Conservation (phyloP, 768 basidiomycete species). For the Leccinum variicolor region DNA sequence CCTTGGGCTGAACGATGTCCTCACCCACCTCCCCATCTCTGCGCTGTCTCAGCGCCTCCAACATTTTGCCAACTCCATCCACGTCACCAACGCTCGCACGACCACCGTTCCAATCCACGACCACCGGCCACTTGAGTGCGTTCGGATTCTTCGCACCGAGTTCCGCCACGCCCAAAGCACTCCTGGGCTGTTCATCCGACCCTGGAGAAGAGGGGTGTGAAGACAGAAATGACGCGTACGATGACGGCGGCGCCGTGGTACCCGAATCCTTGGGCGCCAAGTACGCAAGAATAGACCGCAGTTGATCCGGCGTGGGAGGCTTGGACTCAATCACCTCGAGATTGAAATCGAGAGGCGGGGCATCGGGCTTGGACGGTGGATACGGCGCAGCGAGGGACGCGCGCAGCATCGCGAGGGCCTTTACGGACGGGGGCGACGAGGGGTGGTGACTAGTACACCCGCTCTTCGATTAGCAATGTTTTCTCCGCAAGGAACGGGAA, state of each 20-base stretch:
- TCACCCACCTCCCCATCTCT: constrained; percentile 59
- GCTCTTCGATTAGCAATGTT: constrained; percentile 1
- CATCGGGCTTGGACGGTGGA: constrained; percentile 46
- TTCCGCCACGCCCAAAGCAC: constrained; percentile 42
- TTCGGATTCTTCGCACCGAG: constrained; percentile 55
- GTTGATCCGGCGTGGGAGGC: constrained; percentile 64
- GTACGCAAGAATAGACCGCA: constrained; percentile 64
- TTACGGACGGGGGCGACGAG: constrained; percentile 58
- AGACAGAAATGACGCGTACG: constrained; percentile 48
- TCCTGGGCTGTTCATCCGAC: constrained; percentile 38
- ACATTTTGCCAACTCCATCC: constrained; percentile 62
- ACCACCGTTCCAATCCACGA: constrained; percentile 74
- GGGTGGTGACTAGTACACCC: constrained; percentile 52
- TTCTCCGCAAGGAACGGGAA: constrained; percentile 5
- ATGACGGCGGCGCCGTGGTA: constrained; percentile 17
- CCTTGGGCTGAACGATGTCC: constrained; percentile 45
- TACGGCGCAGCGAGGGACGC: constrained; percentile 59
- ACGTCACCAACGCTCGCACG: constrained; percentile 62
- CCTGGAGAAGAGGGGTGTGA: constrained; percentile 51
- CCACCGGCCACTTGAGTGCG: constrained; percentile 74
- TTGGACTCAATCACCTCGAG: constrained; percentile 67
- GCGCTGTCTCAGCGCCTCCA: constrained; percentile 62
- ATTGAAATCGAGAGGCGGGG: constrained; percentile 60
- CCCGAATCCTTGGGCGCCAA: constrained; percentile 34
- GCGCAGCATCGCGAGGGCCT: constrained; percentile 58